Evolutionary conservation across 129 eudicot species (phyloP), one percentile per base, ranked within the genome.

Genomic region (Sambucus nigra): DNA sequence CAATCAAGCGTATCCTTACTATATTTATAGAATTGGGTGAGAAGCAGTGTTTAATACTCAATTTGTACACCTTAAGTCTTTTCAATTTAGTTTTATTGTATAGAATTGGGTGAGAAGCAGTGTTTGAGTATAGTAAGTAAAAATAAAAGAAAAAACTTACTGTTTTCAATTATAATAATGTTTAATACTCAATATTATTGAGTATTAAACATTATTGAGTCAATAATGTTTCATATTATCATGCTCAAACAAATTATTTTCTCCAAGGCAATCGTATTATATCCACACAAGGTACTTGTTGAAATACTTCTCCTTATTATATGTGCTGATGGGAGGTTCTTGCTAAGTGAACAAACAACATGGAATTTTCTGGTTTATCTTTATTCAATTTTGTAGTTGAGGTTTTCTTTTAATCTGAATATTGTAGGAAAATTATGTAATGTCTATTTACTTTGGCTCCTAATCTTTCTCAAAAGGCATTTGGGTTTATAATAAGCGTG

Each of bases 281-380:
- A 53, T 41, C 58, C 23, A 45, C 53, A 47, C 26, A 23, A 60
- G n/a, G 12, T 23, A 23, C 54, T 15, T 23, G 31, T 23, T 35
- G 54, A 46, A 60, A 53, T 46, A 4, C 15, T 38, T 42, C 1
- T 56, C 25, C 22, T 44, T 49, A 5, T 21, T 38, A 17, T 51
- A 31, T 51, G 9, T 24, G 50, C 8, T 38, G n/a, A n/a, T n/a
- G 41, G 39, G 62, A 47, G 52, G 23, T 23, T 56, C 20, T 38
- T 49, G 24, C 29, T 12, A 35, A 1, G 8, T 35, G 42, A 7
- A 2, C 8, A 35, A 35, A 2, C 13, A 15, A 2, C 4, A 35
- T 35, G 42, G 12, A 35, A 35, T 15, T 35, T 35, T 35, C 4
- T 35, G 8, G 42, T 12, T 7, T 12, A 35, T 12, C 9, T 35